phyloP scores from a whole-genome alignment of 1,284 basidiomycete species.

The Rhodotorula glutinis region DNA sequence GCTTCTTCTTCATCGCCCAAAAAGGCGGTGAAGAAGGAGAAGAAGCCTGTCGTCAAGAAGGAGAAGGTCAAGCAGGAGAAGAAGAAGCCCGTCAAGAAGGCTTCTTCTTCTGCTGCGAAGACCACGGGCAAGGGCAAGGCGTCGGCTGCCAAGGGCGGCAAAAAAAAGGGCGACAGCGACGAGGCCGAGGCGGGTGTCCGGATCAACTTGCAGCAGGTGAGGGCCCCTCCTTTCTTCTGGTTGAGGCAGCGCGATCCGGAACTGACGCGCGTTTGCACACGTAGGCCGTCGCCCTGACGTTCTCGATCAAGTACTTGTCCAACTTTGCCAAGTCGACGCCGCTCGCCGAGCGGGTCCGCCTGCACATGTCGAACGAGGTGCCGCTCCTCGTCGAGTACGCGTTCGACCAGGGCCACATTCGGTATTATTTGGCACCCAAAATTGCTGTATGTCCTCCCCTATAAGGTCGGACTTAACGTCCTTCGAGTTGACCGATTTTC shows the following conservation, averaged over 20 bases:
- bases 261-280: too few species aligned
- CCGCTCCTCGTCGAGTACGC: slow-evolving; percentile 82
- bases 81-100: slow-evolving; percentile 7
- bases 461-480: not conserved
- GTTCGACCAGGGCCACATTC: slow-evolving; percentile 75
- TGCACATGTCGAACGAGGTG: slow-evolving; percentile 88
- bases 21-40: slow-evolving; percentile 37
- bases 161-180: slow-evolving; percentile 41
- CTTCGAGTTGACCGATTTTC: too few species aligned
- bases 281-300: slow-evolving; percentile 86
- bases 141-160: slow-evolving; percentile 33
- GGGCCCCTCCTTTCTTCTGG: not conserved
- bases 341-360: slow-evolving; percentile 67
- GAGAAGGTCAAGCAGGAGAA: slow-evolving; percentile 34
- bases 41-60: slow-evolving; percentile 24
- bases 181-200: slow-evolving; percentile 56
- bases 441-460: slow-evolving; percentile 54
- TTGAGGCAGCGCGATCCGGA: not conserved
- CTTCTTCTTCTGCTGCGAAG: not conserved
- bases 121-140: slow-evolving; percentile 61
- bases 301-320: slow-evolving; percentile 94
- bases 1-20: slow-evolving; percentile 14
- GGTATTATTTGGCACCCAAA: slow-evolving; percentile 85
- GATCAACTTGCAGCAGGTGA: slow-evolving; percentile 69
- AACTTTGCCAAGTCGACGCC: slow-evolving; percentile 93